These are phyloP conservation scores for Ceratonia siliqua DNA, from an alignment of 306 rosid genomes.

Conservation along the genomic window DNA sequence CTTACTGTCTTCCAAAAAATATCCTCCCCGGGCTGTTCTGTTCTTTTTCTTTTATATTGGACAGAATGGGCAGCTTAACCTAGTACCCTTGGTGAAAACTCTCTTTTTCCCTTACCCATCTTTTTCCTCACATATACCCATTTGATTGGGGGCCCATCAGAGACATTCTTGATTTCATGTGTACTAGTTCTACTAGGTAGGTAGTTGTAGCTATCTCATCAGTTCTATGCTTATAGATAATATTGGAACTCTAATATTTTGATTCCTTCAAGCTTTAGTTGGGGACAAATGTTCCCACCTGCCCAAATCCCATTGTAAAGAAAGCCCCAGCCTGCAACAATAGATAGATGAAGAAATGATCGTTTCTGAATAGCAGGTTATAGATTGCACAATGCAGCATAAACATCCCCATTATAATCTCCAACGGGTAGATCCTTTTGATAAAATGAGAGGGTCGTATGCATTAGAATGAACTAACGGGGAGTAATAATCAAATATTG, in stretches of 20 bases:
- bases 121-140: no score
- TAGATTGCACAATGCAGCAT: slow-evolving; percentile 60
- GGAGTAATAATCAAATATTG: slow-evolving; percentile 14
- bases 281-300: slow-evolving; percentile 54
- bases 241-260: neutral
- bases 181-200: slow-evolving; percentile 27
- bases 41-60: no score
- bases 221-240: slow-evolving; percentile 8
- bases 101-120: no score
- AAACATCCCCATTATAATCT: slow-evolving; percentile 57
- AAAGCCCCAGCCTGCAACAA: slow-evolving; percentile 61
- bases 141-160: no score
- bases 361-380: slow-evolving; percentile 42
- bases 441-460: slow-evolving; percentile 15
- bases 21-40: no score
- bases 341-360: slow-evolving; percentile 57
- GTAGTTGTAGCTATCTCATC: slow-evolving; percentile 13
- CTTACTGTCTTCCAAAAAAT: no score
- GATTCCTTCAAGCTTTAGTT: slow-evolving; percentile 33
- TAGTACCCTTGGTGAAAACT: no score
- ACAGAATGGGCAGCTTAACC: no score
- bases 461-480: slow-evolving; percentile 17
- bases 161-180: slow-evolving; percentile 8
- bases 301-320: slow-evolving; percentile 60
- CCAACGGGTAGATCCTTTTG: slow-evolving; percentile 52